Evolutionary conservation across 2,329 filamentous ascomycete genomes (phyloP), one percentile per base, ranked within the genome.

Genomic region (Epichloe typhina): DNA sequence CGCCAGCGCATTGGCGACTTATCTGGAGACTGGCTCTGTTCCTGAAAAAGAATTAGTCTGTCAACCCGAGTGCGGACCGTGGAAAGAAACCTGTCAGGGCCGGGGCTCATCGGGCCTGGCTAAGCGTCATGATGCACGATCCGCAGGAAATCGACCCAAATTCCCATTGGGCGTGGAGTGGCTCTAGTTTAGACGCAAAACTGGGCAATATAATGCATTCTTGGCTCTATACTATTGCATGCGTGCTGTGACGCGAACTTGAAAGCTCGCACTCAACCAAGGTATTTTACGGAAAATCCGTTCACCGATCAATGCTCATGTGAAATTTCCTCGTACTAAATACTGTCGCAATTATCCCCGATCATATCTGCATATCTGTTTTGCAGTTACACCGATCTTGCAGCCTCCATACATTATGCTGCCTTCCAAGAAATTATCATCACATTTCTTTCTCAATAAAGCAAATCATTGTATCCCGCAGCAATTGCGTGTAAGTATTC

Each of bases 381-480:
- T 57, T 51, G 57, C 53, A 62, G 61, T 62, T 63, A 63, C 61
- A 57, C 56, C 53, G 55, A 60, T 51, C 54, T 56, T 55, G 58
- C 62, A 61, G 55, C 58, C 51, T 55, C 59, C 58, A 56, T 55
- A 51, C 44, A 63, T 62, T 62, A 64, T 57, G 57, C 60, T 60
- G 46, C 59, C 62, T 58, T 56, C 61, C 62, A 64, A 65, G 66
- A 58, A 65, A 64, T 54, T 53, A 55, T 37, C 55, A 53, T 61
- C 55, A 66, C 61, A 57, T 49, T 37, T 51, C 26, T 31, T n/a
- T 12, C 12, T 37, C 11, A 60, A 59, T 52, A 56, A 40, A 60
- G 60, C 61, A 62, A 62, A 62, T 61, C 45, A 52, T 54, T 51
- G 15, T 40, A 23, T 33, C 59, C 57, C 58, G 58, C 55, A 61